phyloP scores from a whole-genome alignment of 768 basidiomycete species.

The Suillus hirtellus region DNA sequence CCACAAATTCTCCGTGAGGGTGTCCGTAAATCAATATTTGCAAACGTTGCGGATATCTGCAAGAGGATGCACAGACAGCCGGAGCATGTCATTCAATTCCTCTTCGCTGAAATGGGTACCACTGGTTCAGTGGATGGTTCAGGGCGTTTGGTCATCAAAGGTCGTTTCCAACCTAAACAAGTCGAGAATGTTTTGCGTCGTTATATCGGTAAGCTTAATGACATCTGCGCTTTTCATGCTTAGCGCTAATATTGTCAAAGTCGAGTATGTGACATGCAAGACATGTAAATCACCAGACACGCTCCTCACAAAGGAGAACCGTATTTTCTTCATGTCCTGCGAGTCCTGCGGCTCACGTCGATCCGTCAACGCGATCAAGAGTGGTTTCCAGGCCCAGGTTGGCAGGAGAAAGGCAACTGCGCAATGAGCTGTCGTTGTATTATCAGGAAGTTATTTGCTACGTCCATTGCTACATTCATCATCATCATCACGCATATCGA shows the following conservation, averaged over 20 bases:
- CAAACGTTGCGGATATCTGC: slow-evolving; percentile 97
- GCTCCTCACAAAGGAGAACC: slow-evolving; percentile 93
- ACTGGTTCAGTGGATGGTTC: slow-evolving; percentile 93
- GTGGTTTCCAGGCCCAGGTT: slow-evolving; percentile 96
- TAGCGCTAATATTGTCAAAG: slow-evolving; percentile 39
- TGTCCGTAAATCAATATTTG: slow-evolving; percentile 96
- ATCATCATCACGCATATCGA: slow-evolving; percentile 1
- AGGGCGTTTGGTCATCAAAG: slow-evolving; percentile 92
- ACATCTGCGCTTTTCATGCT: not conserved
- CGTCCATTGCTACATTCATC: not conserved
- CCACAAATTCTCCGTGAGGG: slow-evolving; percentile 94
- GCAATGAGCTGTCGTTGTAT: not conserved
- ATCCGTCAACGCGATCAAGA: slow-evolving; percentile 96
- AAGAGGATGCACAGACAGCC: slow-evolving; percentile 97
- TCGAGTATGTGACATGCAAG: slow-evolving; percentile 99
- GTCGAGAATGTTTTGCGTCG: slow-evolving; percentile 95
- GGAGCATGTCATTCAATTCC: slow-evolving; percentile 95
- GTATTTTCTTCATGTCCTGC: slow-evolving; percentile 97
- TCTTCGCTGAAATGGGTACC: slow-evolving; percentile 98
- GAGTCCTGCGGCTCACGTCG: slow-evolving; percentile 89
- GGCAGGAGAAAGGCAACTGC: slow-evolving; percentile 76
- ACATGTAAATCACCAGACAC: slow-evolving; percentile 99
- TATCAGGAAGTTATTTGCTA: not conserved
- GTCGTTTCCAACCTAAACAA: slow-evolving; percentile 97
- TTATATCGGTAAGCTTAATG: slow-evolving; percentile 78